Base-by-base conservation (phyloP, 768 basidiomycete species). In the Amanita polypyramis region DNA sequence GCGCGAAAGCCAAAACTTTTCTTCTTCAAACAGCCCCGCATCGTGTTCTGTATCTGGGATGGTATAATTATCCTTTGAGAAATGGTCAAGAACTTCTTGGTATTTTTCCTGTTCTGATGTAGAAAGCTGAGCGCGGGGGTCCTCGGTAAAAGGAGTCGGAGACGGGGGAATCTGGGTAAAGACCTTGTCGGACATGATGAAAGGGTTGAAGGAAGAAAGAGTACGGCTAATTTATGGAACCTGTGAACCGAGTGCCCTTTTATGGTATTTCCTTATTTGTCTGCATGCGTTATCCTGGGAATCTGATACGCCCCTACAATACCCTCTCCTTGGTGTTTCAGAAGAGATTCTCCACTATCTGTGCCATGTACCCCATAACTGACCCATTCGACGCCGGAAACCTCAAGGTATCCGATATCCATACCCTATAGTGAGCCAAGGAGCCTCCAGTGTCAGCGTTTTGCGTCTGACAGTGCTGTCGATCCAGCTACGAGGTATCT, bases 1-100 rank as follows among this genome's bases (percentile, higher is more conserved):
- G 56, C 74, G 73, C 2, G 83, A 82, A 64, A 91, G 67, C 85
- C 86, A 91, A 60, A 85, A 85, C 62, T 77, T 77, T 59, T 91
- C 89, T 29, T 68, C 73, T 27, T 85, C 85, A 38, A 52, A 68
- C 43, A 89, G 65, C 50, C 65, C 61, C 6, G 71, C 67, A 2
- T 72, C 67, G 36, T 67, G 62, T 35, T 69, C 62, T 7, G 66
- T 58, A n/a, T 62, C 70, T 2, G 82, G 76, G 25, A 85, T 58
- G 4, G 54, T 61, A 58, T 84, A 85, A 2, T 68, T 67, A 0
- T 68, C 56, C n/a, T 62, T 58, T 14, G 72, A 56, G 55, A 88
- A 85, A 59, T 85, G 75, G n/a, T 62, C 64, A 36, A 83, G 64
- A 11, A 87, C 77, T 41, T 66, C 65, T 35, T 74, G 62, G 50